phyloP scores from a whole-genome alignment of 2,329 filamentous ascomycete species.

The Cladosporium phlei region DNA sequence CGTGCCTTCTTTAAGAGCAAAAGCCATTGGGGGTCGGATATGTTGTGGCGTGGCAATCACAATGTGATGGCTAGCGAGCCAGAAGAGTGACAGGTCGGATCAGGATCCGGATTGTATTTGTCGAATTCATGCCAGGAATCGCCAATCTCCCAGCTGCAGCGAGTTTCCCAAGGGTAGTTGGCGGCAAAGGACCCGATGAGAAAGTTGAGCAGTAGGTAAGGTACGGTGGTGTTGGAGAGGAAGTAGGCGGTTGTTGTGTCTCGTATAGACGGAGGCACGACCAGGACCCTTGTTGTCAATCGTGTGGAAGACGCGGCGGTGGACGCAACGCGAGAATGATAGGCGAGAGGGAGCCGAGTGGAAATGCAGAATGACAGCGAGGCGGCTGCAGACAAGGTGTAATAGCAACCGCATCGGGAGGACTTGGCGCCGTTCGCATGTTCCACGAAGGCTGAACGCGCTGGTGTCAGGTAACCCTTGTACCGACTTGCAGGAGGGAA shows the following conservation, averaged over 20 bases:
- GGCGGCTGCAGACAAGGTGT: slow-evolving; percentile 13
- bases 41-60: slow-evolving; percentile 4
- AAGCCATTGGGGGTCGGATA: slow-evolving; percentile 2
- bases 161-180: slow-evolving; percentile 5
- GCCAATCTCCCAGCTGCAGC: slow-evolving; percentile 12
- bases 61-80: slow-evolving; percentile 6
- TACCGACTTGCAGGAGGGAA: slow-evolving; percentile 8
- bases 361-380: slow-evolving; percentile 8
- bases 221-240: slow-evolving; percentile 3
- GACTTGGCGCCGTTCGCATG: slow-evolving; percentile 11
- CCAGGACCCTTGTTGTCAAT: slow-evolving; percentile 9
- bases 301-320: slow-evolving; percentile 6
- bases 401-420: slow-evolving; percentile 12
- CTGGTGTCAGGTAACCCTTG: slow-evolving; percentile 13
- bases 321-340: slow-evolving; percentile 12
- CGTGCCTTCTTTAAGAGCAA: slow-evolving; percentile 9
- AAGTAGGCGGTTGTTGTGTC: slow-evolving; percentile 8
- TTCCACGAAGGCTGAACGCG: slow-evolving; percentile 12
- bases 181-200: slow-evolving; percentile 1
- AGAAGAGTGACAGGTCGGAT: slow-evolving; percentile 8
- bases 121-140: slow-evolving; percentile 13
- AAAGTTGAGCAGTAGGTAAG: not conserved
- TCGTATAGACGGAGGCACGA: slow-evolving; percentile 7
- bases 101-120: slow-evolving; percentile 7
- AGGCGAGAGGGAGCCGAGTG: slow-evolving; percentile 7